Base-by-base conservation (phyloP, 768 basidiomycete species). In the Russula griseocarnosa region DNA sequence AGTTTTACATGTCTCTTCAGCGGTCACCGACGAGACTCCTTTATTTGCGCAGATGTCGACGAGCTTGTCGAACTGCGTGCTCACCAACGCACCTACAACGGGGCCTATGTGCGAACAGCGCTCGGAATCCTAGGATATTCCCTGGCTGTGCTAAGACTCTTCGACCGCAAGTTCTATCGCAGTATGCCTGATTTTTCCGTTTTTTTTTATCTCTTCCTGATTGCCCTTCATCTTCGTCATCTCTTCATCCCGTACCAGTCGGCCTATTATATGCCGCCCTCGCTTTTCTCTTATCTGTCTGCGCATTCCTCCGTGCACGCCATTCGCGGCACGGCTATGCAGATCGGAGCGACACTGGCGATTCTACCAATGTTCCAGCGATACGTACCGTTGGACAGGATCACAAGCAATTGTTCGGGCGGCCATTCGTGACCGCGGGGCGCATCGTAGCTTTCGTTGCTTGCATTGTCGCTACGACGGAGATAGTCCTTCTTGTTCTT, bases 361-460 rank as follows among this genome's bases (percentile, higher is more conserved):
- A 67, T 5, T 28, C 4, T 30, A 6, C 63, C 0, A 62, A 78
- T 64, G 70, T 71, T 28, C 63, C 67, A 9, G 81, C 82, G 6
- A 75, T 84, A 5, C 76, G 79, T 57, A 87, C 86, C 1, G 78
- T 80, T 32, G 88, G 87, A 0, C 85, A 87, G 69, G 81, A 85
- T 61, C 77, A 78, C 34, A 79, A 78, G 52, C 80, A 87, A 0
- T 77, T 87, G 9, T 90, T 86, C 70, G 92, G 92, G 0, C 79
- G 88, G 14, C 88, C 89, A 1, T 93, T 93, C 71, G 72, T 86
- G 20, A 91, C 91, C 0, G 87, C 90, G 7, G 92, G 92, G n/a
- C 82, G 86, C 80, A 83, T 86, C 59, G 82, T 90, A 5, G 62
- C 88, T 3, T 76, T 79, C 14, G 82, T 92, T 8, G 79, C 85